These are phyloP conservation scores for Anisogramma anomala DNA, from an alignment of 2,329 filamentous ascomycete genomes.

Conservation along the genomic window DNA sequence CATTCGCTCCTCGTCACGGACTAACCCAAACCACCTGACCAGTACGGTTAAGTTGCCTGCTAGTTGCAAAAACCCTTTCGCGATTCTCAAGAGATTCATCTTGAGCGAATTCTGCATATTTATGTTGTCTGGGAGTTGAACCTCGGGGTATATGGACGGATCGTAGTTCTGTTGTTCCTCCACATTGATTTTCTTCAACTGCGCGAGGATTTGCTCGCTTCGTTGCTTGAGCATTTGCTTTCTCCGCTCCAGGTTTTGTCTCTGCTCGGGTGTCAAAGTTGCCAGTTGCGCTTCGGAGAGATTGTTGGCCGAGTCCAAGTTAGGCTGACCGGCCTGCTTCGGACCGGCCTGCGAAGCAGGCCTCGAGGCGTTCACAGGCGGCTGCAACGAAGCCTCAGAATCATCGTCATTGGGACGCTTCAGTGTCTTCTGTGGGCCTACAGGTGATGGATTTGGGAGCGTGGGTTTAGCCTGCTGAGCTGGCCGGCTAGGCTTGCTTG, in stretches of 20 bases:
- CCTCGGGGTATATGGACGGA: conserved; percentile 32
- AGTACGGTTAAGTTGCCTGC: conserved; percentile 28
- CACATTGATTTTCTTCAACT: conserved; percentile 25
- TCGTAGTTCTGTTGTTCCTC: conserved; percentile 29
- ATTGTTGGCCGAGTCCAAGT: conserved; percentile 17
- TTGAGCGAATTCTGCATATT: not conserved
- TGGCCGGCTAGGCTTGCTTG: conserved; percentile 17
- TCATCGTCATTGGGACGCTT: conserved; percentile 42
- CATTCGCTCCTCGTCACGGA: conserved; percentile 38
- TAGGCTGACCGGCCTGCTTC: conserved; percentile 8
- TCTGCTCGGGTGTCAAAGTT: conserved; percentile 33
- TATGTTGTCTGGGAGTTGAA: conserved; percentile 26
- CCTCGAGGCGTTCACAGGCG: conserved; percentile 20
- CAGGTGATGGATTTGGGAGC: conserved; percentile 28
- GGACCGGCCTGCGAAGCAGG: conserved; percentile 16
- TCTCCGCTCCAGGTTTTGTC: conserved; percentile 31
- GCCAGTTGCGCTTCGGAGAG: conserved; percentile 29
- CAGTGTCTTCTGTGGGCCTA: conserved; percentile 31
- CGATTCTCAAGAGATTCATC: not conserved
- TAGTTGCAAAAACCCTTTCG: not conserved
- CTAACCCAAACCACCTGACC: conserved; percentile 36
- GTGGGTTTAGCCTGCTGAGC: conserved; percentile 25
- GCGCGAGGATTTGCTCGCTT: conserved; percentile 16
- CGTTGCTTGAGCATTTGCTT: conserved; percentile 18
- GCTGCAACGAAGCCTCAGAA: conserved; percentile 22